Conservation (phyloP, 2,329 filamentous ascomycete species). For the Cadophora luteo-olivacea region DNA sequence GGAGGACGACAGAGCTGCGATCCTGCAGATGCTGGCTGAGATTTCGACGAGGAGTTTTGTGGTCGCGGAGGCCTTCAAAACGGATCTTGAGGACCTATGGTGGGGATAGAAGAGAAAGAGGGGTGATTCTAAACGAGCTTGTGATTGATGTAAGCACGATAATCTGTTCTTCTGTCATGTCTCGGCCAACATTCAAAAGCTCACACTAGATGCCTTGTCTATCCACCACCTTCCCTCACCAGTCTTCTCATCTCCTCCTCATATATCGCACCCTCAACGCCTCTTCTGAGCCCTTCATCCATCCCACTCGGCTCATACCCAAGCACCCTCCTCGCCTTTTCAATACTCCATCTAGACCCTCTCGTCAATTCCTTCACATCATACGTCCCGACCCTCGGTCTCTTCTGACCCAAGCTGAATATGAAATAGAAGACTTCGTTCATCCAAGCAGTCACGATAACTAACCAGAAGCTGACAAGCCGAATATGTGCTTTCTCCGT, state of each 20-base stretch:
- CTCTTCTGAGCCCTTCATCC: conserved; percentile 5
- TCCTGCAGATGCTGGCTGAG: conserved; percentile 29
- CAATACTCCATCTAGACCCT: conserved; percentile 8
- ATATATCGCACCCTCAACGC: conserved; percentile 17
- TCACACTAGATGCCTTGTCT: not conserved
- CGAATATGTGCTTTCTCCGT: conserved; percentile 12
- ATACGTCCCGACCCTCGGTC: conserved; percentile 12
- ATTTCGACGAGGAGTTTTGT: conserved; percentile 34
- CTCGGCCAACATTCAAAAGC: not conserved
- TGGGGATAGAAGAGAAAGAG: not conserved
- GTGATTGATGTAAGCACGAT: conserved; percentile 1
- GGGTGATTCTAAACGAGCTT: not conserved
- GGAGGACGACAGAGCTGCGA: conserved; percentile 15
- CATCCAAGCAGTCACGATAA: conserved; percentile 17
- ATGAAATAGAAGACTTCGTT: conserved; percentile 17
- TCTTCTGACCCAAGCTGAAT: conserved; percentile 15
- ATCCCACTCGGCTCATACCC: conserved; percentile 5
- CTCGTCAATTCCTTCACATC: conserved; percentile 10
- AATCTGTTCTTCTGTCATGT: not conserved
- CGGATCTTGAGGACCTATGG: conserved; percentile 32
- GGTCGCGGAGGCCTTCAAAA: conserved; percentile 35
- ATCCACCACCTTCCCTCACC: not conserved
- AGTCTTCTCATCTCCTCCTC: conserved; percentile 18
- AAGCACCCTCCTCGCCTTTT: conserved; percentile 7
- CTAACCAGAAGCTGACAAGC: conserved; percentile 13